Conservation (phyloP, 257 asterid genomes). For the Capsicum rhomboideum region DNA sequence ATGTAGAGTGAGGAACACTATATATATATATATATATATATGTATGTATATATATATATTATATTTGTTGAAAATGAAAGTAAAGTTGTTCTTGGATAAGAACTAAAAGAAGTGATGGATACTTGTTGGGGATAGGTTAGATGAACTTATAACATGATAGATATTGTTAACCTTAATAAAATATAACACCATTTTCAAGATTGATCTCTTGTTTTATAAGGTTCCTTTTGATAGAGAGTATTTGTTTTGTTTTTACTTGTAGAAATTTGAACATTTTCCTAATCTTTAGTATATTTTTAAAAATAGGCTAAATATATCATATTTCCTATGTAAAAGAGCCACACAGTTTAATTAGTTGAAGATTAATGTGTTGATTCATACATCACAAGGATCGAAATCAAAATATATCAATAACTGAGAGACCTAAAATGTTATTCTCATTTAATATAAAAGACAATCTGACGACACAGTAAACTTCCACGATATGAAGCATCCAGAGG, state of each 20-base stretch:
- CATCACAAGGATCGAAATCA: accelerated
- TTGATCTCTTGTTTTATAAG: not conserved
- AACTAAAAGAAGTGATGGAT: not conserved
- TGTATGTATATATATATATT: too few species aligned
- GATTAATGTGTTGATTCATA: not conserved
- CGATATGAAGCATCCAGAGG: not conserved
- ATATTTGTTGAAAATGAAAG: not conserved
- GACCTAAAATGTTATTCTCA: accelerated
- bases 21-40: too few species aligned
- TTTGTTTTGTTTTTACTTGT: not conserved
- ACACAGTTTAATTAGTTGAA: not conserved
- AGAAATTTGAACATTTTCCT: not conserved
- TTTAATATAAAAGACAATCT: not conserved
- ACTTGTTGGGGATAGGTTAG: not conserved
- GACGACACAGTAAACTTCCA: accelerated
- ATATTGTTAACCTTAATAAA: not conserved
- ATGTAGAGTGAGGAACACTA: not conserved
- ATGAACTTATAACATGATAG: not conserved
- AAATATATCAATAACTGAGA: accelerated
- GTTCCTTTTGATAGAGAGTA: not conserved
- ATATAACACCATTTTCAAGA: not conserved
- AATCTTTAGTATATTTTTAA: not conserved
- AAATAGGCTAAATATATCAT: not conserved
- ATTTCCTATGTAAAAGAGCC: too few species aligned
- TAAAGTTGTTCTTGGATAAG: not conserved